These are phyloP conservation scores for Boletus rex-veris DNA, from an alignment of 768 basidiomycete genomes.

Conservation along the genomic window DNA sequence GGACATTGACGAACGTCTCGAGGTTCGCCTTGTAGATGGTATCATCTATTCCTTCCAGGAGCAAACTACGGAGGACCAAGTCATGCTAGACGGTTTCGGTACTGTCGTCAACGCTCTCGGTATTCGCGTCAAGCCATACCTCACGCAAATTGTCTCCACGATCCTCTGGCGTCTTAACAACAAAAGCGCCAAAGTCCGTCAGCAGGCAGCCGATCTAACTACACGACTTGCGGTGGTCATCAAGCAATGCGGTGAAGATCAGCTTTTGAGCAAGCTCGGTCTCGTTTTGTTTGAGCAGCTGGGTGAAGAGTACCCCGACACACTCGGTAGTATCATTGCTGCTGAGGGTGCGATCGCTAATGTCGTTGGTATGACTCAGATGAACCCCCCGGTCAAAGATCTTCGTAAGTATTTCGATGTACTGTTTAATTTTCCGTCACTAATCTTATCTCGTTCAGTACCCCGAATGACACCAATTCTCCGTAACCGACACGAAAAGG, in stretches of 20 bases:
- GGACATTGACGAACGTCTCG: constrained; percentile 94
- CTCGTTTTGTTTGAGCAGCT: constrained; percentile 97
- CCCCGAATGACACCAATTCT: constrained; percentile 99
- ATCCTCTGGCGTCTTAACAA: constrained; percentile 99
- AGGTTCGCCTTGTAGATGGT: constrained; percentile 92
- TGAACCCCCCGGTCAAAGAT: constrained; percentile 99
- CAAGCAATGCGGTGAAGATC: constrained; percentile 98
- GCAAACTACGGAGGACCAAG: constrained; percentile 97
- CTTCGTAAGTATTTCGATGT: constrained; percentile 62
- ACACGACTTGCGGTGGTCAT: constrained; percentile 95
- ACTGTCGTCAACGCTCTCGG: constrained; percentile 96
- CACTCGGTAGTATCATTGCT: constrained; percentile 97
- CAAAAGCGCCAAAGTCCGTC: constrained; percentile 98
- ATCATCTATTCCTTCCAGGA: constrained; percentile 99
- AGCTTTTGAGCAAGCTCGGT: constrained; percentile 91
- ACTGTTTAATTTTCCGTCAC: neutral
- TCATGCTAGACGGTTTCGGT: constrained; percentile 98
- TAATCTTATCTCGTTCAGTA: constrained; percentile 46
- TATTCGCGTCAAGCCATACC: constrained; percentile 95
- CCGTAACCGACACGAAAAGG: constrained; percentile 98
- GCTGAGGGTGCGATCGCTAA: constrained; percentile 99
- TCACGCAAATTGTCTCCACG: constrained; percentile 98
- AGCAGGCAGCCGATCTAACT: constrained; percentile 98
- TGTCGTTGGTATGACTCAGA: constrained; percentile 99
- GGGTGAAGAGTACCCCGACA: constrained; percentile 99